Evolutionary conservation across 1,284 basidiomycete species (phyloP), one percentile per base, ranked within the genome.

Genomic region (Cutaneotrichosporon mucoides): DNA sequence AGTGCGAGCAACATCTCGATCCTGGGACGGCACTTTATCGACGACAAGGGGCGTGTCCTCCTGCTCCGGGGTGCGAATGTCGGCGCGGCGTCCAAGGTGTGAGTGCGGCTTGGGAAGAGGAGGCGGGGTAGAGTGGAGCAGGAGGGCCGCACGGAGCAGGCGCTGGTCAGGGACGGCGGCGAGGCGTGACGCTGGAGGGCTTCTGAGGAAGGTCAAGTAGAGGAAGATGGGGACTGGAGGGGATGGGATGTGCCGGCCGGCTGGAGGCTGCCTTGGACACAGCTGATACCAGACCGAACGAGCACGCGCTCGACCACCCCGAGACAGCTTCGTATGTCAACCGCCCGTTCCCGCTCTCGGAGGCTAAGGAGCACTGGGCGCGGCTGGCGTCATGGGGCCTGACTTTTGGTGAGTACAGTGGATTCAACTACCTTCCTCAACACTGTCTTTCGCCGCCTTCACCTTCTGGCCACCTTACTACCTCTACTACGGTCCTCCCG

Each of bases 381-480:
- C 80, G 91, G 56, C 79, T 94, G 35, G 80, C 87, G 52, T 80
- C 88, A 74, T 94, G 92, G 92, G 91, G 91, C 1, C 77, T 93
- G 66, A 88, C 89, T 0, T 90, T 92, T 70, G 80, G 90, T 91
- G 68, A 53, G 87, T 40, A 8, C 9, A 40, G 38, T 8, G 8
- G 8, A 12, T 40, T 8, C 8, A 12, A 12, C 38, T 40, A 8
- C 35, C 8, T 37, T 43, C 16, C 3, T 24, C 24, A 24, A 24
- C 24, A 24, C 24, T 24, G 24, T 24, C 24, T 24, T 24, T 24
- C 24, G 24, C 24, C 24, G 24, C 24, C 24, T 24, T 24, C 24
- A 24, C 24, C 24, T 24, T 24, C 24, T 24, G 24, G 24, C 24
- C 24, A 24, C 24, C 24, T 24, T 24, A 24, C 24, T 24, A 24